Evolutionary conservation across 2,329 filamentous ascomycete species (phyloP), one percentile per base, ranked within the genome.

Genomic region (Calonectria pteridis): DNA sequence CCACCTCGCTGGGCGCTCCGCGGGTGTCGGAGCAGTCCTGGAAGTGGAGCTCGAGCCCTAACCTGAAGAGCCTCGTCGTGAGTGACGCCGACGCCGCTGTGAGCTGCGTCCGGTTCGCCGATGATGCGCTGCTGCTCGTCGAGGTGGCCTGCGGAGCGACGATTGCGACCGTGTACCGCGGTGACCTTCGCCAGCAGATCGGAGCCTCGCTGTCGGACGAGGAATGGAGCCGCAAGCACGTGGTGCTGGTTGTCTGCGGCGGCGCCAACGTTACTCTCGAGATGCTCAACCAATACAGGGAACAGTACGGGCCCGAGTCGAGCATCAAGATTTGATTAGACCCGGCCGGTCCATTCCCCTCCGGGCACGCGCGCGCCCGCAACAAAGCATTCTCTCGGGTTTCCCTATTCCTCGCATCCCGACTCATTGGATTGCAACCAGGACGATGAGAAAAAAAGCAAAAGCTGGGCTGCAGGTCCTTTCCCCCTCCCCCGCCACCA

Each of bases 161-260:
- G 67, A 85, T 98, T 16, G 94, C 93, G 1, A 83, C 91, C 4
- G 92, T 88, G 72, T 95, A 95, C 79, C 90, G 90, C 50, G 91
- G 90, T 0, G 84, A 89, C 50, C 81, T 97, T 80, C 89, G 92
- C 80, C 87, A 88, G 77, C 85, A 91, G 13, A 85, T 95, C 0
- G 91, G 93, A 0, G 79, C 84, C 62, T 86, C 84, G 0, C 65
- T 90, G 66, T 83, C 84, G 1, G 90, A 91, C 37, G 89, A 89
- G 40, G 89, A 95, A 75, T 92, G 89, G 84, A 86, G 87, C 0
- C 86, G 89, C 71, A 93, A 92, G 82, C 94, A 94, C 76, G 90
- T 98, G 7, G 95, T 98, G 2, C 87, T 98, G 67, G 88, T 98
- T 29, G 92, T 98, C 9, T 98, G 96, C 81, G 96, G 96, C 55